Evolutionary conservation across 2,329 filamentous ascomycete species (phyloP).

Genomic region (Cadophora sp.): DNA sequence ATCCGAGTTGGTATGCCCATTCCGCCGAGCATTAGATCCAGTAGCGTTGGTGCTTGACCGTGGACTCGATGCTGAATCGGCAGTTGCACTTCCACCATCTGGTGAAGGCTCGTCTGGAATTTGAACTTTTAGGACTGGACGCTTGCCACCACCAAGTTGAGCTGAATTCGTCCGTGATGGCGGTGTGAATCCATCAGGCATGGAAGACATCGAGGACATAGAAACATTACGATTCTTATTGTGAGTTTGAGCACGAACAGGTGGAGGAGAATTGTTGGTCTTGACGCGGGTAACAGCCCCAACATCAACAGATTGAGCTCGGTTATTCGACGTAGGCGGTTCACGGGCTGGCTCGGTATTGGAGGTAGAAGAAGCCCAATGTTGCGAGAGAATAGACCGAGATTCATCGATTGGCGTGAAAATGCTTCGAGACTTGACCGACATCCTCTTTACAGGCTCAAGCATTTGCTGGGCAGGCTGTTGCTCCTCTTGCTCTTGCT

Average conservation of each 20-base stretch:
- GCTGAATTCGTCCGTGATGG: conserved; percentile 82
- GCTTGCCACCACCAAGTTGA: conserved; percentile 68
- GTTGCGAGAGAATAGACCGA: conserved; percentile 84
- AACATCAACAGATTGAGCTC: conserved; percentile 71
- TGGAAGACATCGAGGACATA: conserved; percentile 63
- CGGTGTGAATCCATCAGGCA: conserved; percentile 72
- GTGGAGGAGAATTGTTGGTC: conserved; percentile 59
- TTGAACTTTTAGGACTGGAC: conserved; percentile 88
- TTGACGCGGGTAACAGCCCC: conserved; percentile 60
- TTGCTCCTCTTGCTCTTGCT: conserved; percentile 52
- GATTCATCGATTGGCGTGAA: conserved; percentile 97
- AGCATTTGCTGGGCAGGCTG: conserved; percentile 55
- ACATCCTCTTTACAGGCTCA: conserved; percentile 56
- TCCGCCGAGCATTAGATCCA: conserved; percentile 36
- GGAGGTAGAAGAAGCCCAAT: conserved; percentile 71
- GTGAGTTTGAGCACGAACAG: conserved; percentile 53
- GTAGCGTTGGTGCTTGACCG: conserved; percentile 39
- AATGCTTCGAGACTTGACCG: conserved; percentile 72
- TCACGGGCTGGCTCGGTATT: conserved; percentile 42
- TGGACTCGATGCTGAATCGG: conserved; percentile 66
- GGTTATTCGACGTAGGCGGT: conserved; percentile 51
- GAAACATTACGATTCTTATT: conserved; percentile 55
- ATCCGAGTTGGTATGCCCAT: conserved; percentile 45
- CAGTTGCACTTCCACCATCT: conserved; percentile 74
- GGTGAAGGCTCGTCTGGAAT: conserved; percentile 87